Percentiles rank a stretch among this genome's conserved stretches.
Evolutionary conservation across 495 filamentous ascomycete species (phyloP).

Genomic region (Aspergillus saccharolyticus): DNA sequence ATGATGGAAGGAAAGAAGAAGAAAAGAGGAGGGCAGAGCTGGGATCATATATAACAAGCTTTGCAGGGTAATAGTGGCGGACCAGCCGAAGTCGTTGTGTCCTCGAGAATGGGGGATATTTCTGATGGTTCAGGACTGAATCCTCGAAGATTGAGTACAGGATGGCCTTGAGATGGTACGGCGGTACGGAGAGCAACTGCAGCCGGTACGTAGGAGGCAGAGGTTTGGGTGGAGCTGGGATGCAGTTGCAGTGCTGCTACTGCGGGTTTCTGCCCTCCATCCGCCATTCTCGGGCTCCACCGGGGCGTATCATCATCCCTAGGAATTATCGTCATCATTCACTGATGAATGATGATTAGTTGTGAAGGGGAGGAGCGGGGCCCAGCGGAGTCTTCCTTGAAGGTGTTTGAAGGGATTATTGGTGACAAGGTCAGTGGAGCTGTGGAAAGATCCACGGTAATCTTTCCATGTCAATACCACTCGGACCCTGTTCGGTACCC

Average conservation of each 20-base stretch:
- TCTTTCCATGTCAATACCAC: not conserved
- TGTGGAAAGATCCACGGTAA: not conserved
- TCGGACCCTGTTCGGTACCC: not conserved
- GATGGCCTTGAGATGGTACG: not conserved
- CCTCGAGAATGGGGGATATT: not conserved
- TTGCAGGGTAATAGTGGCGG: not conserved
- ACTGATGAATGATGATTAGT: conserved; percentile 5
- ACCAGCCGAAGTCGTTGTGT: not conserved
- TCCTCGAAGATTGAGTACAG: not conserved
- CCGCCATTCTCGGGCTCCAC: conserved; percentile 25
- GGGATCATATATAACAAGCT: conserved; percentile 13
- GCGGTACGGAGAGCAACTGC: not conserved
- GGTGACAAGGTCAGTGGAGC: not conserved
- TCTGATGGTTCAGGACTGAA: not conserved
- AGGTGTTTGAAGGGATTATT: not conserved
- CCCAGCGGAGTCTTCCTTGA: conserved; percentile 3
- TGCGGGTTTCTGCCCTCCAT: conserved; percentile 14
- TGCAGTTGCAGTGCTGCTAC: not conserved
- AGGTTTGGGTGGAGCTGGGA: not conserved
- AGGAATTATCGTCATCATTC: conserved; percentile 42
- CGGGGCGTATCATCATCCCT: conserved; percentile 32
- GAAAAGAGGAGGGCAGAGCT: conserved; percentile 14
- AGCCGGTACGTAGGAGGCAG: not conserved
- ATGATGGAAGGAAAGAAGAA: conserved; percentile 6
- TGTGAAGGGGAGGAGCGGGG: not conserved